Base-by-base conservation (phyloP, 2,329 filamentous ascomycete species). In the Sordariomycetes sp. region DNA sequence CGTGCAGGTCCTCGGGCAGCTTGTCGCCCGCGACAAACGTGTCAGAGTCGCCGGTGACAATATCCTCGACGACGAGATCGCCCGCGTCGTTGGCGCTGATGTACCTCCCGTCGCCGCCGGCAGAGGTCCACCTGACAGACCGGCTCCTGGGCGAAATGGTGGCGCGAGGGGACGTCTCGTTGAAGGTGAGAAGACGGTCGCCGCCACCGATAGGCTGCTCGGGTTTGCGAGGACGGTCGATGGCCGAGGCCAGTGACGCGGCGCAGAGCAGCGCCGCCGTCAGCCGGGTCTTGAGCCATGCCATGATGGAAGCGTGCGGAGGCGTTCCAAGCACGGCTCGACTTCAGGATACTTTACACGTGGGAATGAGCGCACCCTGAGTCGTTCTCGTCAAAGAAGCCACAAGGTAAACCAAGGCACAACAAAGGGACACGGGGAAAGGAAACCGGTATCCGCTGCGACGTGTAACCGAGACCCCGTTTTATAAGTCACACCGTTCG, bases 91-190 rank as follows among this genome's bases (percentile, higher is more conserved):
- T 74, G 52, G 69, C 69, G 53, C 75, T 79, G 62, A 86, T 79
- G 67, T 82, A 85, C 54, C 81, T 75, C 24, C 84, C 84, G 61
- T 87, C 84, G 35, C 74, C 72, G 1, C 77, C 80, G 3, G 76
- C 77, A 10, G 75, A 70, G 3, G 83, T 74, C 84, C 83, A 87
- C 53, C 72, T 73, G 8, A 81, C 73, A 1, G 73, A 76, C 39
- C 74, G 72, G 13, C 73, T 73, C 13, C 71, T 70, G 0, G 77
- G 70, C 1, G 72, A 64, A 60, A 83, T 73, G 6, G 66, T 72
- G 32, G 73, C 69, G 15, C 65, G 67, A 0, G 75, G 70, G 10
- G 78, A 77, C 0, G 80, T 84, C 65, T 83, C 76, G 63, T 84
- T 83, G 73, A 79, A 86, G 0, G 72, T 79, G 59, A 85, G 68